A percentile compares a stretch with the other conserved stretches of the same genome.
Evolutionary conservation across 2,329 filamentous ascomycete species (phyloP).

Genomic region (Teratosphaeria viscida): DNA sequence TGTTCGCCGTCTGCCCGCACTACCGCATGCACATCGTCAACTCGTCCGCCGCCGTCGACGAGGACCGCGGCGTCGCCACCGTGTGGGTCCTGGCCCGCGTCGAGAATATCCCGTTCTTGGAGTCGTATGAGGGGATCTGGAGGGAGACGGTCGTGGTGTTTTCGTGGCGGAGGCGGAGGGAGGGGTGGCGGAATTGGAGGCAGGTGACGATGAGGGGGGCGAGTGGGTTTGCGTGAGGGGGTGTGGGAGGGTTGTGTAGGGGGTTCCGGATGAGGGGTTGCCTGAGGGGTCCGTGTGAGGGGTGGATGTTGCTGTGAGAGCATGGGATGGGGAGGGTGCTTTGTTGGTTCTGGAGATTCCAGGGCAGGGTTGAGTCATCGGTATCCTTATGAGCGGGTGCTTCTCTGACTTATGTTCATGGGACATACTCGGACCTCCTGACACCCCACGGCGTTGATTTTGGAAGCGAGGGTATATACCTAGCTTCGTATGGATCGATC

Average conservation of each 20-base stretch:
- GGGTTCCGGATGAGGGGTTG: too few species aligned
- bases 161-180: neutral
- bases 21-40: neutral
- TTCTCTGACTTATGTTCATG: too few species aligned
- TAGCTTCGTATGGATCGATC: too few species aligned
- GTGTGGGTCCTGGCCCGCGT: neutral
- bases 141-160: neutral
- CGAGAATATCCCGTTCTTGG: neutral
- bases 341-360: too few species aligned
- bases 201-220: neutral
- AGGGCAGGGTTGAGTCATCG: too few species aligned
- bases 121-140: neutral
- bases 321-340: too few species aligned
- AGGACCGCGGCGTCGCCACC: neutral
- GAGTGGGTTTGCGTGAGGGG: neutral
- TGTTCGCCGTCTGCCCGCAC: neutral
- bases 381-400: too few species aligned
- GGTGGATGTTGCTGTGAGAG: too few species aligned
- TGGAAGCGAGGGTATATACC: too few species aligned
- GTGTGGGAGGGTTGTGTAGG: neutral
- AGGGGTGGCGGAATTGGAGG: neutral
- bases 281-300: too few species aligned
- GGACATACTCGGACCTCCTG: too few species aligned
- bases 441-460: too few species aligned
- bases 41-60: neutral